Conservation (phyloP, 768 basidiomycete species). For the Lentinula guzmanii region DNA sequence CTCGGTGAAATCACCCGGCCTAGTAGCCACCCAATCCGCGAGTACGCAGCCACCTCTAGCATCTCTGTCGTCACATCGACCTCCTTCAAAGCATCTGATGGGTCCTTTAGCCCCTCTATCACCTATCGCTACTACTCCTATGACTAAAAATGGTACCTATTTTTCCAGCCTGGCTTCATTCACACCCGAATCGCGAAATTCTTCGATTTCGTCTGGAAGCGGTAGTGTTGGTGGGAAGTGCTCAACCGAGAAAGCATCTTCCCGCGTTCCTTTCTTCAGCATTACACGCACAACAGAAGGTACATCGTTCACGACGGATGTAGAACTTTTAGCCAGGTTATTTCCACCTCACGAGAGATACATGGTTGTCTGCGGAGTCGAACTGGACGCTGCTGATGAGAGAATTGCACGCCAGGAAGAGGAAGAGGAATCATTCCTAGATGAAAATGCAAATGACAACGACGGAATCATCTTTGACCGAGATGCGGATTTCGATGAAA, state of each 20-base stretch:
- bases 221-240: neutral
- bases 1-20: conserved; percentile 18
- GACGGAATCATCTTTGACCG: conserved; percentile 10
- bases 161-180: neutral
- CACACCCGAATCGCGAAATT: neutral
- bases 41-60: conserved; percentile 14
- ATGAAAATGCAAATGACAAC: neutral
- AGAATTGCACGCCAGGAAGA: conserved; percentile 12
- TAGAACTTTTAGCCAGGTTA: conserved; percentile 56
- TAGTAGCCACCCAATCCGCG: neutral
- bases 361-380: conserved; percentile 69
- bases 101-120: conserved; percentile 24
- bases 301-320: conserved; percentile 70
- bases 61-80: conserved; percentile 25
- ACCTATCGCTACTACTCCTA: conserved; percentile 14
- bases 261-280: conserved; percentile 67
- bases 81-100: conserved; percentile 30
- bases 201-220: neutral
- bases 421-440: conserved; percentile 6
- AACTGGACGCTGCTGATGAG: conserved; percentile 54
- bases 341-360: conserved; percentile 70
- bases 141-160: neutral
- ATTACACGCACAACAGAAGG: conserved; percentile 75
- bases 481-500: conserved; percentile 24
- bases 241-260: neutral